Conservation (phyloP, 768 basidiomycete species). For the Naganishia vaughanmartiniae region DNA sequence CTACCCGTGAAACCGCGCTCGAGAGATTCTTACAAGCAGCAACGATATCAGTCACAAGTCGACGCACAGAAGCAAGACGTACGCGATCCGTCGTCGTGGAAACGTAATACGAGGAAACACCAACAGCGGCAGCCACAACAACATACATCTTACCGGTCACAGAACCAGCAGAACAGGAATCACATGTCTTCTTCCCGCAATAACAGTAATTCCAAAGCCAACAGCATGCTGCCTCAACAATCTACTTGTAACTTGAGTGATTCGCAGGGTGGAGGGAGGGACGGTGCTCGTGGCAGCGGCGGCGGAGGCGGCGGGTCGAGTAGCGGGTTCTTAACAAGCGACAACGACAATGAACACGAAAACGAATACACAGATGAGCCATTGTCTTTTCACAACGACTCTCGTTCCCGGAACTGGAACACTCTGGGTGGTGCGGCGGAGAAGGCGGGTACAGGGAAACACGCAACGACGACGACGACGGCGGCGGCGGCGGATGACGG, state of each 20-base stretch:
- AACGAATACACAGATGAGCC: conserved; percentile 12
- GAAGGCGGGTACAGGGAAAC: no score
- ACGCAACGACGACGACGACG: not conserved
- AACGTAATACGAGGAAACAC: not conserved
- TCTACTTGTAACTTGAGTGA: not conserved
- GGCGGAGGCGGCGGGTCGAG: not conserved
- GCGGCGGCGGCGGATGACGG: not conserved
- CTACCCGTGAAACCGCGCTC: not conserved
- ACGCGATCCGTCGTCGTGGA: not conserved
- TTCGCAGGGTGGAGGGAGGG: conserved; percentile 4
- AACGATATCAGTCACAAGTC: not conserved
- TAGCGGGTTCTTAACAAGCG: conserved; percentile 15
- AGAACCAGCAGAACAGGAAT: not conserved
- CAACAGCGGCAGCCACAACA: not conserved
- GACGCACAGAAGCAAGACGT: not conserved
- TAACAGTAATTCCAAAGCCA: not conserved
- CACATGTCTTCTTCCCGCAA: not conserved
- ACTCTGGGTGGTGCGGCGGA: no score
- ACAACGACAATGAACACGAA: not conserved
- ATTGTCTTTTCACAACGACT: no score
- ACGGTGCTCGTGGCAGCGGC: conserved; percentile 1
- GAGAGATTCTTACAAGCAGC: not conserved
- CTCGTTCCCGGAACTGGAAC: no score
- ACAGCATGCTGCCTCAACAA: not conserved
- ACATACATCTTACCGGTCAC: not conserved